Percentiles rank a stretch among this genome's conserved stretches.
Conservation (phyloP, 192 early-diverging fungal species). For the Chytriomyces confervae region DNA sequence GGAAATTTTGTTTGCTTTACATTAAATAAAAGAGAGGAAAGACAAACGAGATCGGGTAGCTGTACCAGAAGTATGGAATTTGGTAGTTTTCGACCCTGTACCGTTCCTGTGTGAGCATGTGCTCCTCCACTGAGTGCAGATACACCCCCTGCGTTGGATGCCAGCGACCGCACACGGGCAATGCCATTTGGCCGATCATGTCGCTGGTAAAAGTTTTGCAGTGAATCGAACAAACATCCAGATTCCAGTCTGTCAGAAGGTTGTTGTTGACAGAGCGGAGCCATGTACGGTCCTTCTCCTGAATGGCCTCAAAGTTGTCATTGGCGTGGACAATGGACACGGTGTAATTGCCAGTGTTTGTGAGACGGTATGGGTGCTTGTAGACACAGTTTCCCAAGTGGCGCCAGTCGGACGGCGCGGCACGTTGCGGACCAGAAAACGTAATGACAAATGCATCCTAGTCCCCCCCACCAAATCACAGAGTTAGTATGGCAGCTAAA, state of each 20-base stretch:
- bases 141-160: not conserved
- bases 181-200: not conserved
- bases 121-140: not conserved
- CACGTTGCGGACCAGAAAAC: not conserved
- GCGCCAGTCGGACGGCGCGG: conserved; percentile 4
- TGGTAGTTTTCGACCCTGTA: not conserved
- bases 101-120: not conserved
- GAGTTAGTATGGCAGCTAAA: too few species aligned
- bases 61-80: not conserved
- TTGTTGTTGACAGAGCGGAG: not conserved
- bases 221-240: not conserved
- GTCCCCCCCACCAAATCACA: too few species aligned
- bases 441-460: conserved; percentile 4
- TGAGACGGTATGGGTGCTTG: not conserved
- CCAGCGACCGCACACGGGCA: not conserved
- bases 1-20: not conserved
- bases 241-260: not conserved
- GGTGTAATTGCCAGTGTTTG: conserved; percentile 3
- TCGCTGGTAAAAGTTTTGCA: not conserved
- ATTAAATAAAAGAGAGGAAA: not conserved
- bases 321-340: conserved; percentile 14
- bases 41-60: not conserved
- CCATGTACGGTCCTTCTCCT: not conserved
- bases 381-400: conserved; percentile 17
- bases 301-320: not conserved